Percentiles rank a stretch among this genome's conserved stretches.
phyloP scores from a whole-genome alignment of 768 basidiomycete genomes.

The Suillus decipiens region DNA sequence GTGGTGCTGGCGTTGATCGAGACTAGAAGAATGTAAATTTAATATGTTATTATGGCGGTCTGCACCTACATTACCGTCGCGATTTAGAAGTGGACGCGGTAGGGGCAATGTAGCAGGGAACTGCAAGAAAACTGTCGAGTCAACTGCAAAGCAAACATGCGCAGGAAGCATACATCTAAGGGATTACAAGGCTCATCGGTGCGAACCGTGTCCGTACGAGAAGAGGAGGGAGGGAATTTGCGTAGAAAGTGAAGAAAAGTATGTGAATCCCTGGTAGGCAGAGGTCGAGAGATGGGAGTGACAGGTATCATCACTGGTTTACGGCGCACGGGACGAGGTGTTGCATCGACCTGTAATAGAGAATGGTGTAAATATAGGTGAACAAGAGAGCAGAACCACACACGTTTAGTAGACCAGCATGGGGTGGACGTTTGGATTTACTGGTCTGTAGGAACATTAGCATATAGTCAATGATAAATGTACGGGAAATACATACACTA shows the following conservation, averaged over 20 bases:
- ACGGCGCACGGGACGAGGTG: no score
- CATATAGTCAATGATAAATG: no score
- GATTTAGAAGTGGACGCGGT: not conserved
- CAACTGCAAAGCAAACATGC: rapidly evolving
- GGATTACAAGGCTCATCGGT: not conserved
- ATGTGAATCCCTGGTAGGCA: not conserved
- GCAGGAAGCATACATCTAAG: not conserved
- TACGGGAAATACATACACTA: no score
- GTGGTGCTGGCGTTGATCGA: not conserved
- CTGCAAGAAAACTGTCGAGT: not conserved
- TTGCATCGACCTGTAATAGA: no score
- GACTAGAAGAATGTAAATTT: not conserved
- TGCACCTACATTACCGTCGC: not conserved
- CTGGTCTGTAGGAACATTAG: no score
- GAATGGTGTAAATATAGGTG: no score
- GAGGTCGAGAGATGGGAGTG: not conserved
- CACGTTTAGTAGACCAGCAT: no score
- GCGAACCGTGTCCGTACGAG: not conserved
- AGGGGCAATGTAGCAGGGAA: not conserved
- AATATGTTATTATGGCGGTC: not conserved
- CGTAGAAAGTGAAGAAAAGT: not conserved
- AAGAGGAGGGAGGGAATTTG: not conserved
- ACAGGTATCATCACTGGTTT: no score
- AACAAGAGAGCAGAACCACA: no score
- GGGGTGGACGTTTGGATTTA: no score